A percentile compares a stretch with the other conserved stretches of the same genome.
phyloP scores from a whole-genome alignment of 129 eudicot genomes.

The Helichrysum umbraculigerum region DNA sequence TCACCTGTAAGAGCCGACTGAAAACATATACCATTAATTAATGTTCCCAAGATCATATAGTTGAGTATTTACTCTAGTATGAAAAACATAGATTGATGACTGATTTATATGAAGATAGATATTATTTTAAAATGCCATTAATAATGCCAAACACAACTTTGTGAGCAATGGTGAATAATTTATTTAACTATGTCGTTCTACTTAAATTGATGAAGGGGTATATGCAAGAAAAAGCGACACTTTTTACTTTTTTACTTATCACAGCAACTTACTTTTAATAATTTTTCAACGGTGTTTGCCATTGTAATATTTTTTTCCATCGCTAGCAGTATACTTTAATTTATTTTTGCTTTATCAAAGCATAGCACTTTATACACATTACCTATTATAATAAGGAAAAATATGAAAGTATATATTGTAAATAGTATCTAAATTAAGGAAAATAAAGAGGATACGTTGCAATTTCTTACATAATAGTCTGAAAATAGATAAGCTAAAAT shows the following conservation, averaged over 20 bases:
- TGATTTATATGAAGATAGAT: neutral
- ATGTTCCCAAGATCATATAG: neutral
- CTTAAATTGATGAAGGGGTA: neutral
- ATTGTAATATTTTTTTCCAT: neutral
- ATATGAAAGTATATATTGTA: neutral
- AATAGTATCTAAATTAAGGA: neutral
- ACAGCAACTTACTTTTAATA: neutral
- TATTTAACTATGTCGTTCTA: neutral
- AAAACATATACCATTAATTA: conserved; percentile 12
- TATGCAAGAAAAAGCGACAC: neutral
- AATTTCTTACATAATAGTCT: neutral
- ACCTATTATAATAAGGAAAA: neutral
- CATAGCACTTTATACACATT: neutral
- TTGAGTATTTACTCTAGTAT: neutral
- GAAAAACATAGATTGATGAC: neutral
- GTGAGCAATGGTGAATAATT: neutral
- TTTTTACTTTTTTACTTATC: neutral
- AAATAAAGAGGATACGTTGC: neutral
- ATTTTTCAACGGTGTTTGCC: neutral
- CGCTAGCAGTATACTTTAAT: neutral
- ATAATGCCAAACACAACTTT: neutral
- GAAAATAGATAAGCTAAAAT: neutral
- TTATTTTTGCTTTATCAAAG: neutral
- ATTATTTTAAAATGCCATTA: neutral
- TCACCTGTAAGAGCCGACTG: conserved; percentile 64